Percentiles rank a stretch among this genome's conserved stretches.
Conservation (phyloP, 108 stramenopile species). For the Cyclotella sp. region DNA sequence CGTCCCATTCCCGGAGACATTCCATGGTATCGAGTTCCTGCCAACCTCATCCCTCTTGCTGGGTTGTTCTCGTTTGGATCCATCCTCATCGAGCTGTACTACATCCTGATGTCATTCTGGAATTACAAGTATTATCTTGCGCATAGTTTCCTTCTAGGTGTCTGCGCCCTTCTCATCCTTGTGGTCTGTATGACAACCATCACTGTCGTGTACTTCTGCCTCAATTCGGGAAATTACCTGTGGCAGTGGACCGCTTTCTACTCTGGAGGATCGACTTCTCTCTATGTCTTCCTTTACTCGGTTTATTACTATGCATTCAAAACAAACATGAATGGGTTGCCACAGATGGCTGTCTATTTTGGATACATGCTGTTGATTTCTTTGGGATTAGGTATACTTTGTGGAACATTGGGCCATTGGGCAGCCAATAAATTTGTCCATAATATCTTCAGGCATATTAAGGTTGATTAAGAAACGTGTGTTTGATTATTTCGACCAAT, state of each 20-base stretch:
- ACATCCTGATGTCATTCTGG: conserved; percentile 93
- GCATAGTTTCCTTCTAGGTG: conserved; percentile 96
- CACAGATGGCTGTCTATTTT: conserved; percentile 95
- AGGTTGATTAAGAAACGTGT: conserved; percentile 73
- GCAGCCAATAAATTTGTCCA: conserved; percentile 86
- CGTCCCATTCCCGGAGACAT: conserved; percentile 94
- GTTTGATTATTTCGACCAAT: background rate
- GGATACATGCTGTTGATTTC: conserved; percentile 92
- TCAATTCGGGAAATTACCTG: conserved; percentile 97
- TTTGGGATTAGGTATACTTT: conserved; percentile 78
- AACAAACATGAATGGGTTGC: conserved; percentile 95
- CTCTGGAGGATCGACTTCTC: conserved; percentile 87
- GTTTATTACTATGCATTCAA: conserved; percentile 97
- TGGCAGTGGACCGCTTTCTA: conserved; percentile 99
- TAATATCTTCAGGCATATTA: conserved; percentile 90
- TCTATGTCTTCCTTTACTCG: conserved; percentile 97
- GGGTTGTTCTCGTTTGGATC: conserved; percentile 95
- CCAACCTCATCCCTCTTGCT: conserved; percentile 84
- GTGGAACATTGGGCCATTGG: conserved; percentile 89
- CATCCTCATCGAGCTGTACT: conserved; percentile 99
- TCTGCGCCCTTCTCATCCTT: conserved; percentile 93
- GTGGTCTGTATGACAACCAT: conserved; percentile 97
- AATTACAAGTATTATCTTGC: conserved; percentile 99
- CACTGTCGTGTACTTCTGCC: conserved; percentile 95
- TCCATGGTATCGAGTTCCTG: conserved; percentile 93